Evolutionary conservation across 164 flowering plant genomes (phyloP).

Genomic region (Paratinospora sagittata): DNA sequence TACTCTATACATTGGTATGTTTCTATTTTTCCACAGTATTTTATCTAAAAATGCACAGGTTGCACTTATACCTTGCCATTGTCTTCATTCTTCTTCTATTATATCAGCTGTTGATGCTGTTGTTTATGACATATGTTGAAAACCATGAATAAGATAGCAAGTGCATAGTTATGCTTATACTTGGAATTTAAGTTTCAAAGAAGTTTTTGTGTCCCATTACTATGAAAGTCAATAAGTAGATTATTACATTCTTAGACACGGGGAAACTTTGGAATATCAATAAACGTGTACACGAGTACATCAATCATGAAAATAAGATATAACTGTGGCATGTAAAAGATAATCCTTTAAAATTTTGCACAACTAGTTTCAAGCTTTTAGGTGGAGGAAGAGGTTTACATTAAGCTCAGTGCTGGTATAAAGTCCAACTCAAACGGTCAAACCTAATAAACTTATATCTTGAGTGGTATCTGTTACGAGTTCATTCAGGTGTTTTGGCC

Average conservation of each 20-base stretch:
- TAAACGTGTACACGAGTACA: not conserved
- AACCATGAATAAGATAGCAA: not conserved
- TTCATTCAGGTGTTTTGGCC: too few species aligned
- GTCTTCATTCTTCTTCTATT: not conserved
- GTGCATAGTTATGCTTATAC: not conserved
- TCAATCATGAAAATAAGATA: not conserved
- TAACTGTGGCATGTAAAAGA: not conserved
- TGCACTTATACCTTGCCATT: not conserved
- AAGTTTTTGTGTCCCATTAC: too few species aligned
- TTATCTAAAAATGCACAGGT: not conserved
- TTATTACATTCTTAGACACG: not conserved
- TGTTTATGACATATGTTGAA: too few species aligned
- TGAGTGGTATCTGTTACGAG: too few species aligned
- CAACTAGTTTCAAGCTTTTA: not conserved
- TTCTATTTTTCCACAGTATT: constrained; percentile 1
- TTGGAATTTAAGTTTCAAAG: not conserved
- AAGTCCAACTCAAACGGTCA: too few species aligned
- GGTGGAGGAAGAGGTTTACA: not conserved
- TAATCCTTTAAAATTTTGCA: not conserved
- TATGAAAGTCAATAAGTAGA: too few species aligned
- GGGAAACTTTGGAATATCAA: not conserved
- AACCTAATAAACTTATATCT: too few species aligned
- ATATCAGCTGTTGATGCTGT: not conserved
- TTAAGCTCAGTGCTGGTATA: not conserved
- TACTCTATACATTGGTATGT: constrained; percentile 87